Conservation (phyloP, 768 basidiomycete genomes). For the Mrakia blollopis region DNA sequence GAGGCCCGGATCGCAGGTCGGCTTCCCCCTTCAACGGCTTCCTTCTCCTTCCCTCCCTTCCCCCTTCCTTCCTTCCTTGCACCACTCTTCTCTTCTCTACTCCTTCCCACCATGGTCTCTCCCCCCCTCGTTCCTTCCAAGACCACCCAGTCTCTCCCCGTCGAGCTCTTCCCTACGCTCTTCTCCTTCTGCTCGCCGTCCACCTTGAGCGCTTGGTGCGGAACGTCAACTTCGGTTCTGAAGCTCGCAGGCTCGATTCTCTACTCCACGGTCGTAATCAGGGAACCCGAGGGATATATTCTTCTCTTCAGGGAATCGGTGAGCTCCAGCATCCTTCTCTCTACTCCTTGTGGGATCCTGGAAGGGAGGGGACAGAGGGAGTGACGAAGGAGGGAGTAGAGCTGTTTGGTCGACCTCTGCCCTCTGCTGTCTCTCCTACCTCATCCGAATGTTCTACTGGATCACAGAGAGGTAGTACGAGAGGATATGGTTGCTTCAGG, state of each 20-base stretch:
- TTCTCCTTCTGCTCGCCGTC: background rate
- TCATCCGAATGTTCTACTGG: too few relatives aligned
- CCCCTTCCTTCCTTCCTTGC: background rate
- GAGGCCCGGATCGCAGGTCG: too few relatives aligned
- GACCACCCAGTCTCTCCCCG: background rate
- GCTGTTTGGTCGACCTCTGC: too few relatives aligned
- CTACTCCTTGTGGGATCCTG: too few relatives aligned
- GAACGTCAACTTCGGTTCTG: background rate
- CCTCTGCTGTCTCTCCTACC: too few relatives aligned
- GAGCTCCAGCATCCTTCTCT: background rate
- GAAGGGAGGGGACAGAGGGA: background rate
- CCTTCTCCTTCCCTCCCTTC: background rate
- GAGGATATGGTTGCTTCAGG: too few relatives aligned
- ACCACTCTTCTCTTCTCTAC: background rate
- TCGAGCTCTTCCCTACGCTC: conserved; percentile 6
- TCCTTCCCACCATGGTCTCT: background rate
- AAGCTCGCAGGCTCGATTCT: background rate
- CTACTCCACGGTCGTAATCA: background rate
- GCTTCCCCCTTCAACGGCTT: background rate
- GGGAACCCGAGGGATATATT: background rate
- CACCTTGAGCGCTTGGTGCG: background rate
- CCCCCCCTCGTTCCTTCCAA: background rate
- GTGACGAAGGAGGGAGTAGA: background rate
- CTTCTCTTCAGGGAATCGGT: background rate
- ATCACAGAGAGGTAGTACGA: too few relatives aligned